Base-by-base conservation (phyloP, 257 asterid species). In the Coffea canephora region DNA sequence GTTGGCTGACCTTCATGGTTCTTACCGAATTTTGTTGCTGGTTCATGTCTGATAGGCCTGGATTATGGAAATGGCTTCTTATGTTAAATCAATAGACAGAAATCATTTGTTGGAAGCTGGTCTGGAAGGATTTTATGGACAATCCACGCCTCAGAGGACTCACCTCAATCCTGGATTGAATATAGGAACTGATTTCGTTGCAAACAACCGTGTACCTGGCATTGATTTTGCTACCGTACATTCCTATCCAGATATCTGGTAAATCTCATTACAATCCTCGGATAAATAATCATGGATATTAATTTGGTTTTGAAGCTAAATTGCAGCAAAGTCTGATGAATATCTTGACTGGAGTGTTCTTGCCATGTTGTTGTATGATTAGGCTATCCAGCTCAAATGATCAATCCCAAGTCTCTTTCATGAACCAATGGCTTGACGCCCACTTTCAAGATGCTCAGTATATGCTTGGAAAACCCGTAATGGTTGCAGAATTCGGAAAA, bases 171-270 rank as follows among this genome's bases (percentile, higher is more conserved):
- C 96, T 50, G 83, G 81, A 41, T 79, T 87, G 9, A 85, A 83
- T 80, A 74, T 87, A 1, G 99, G 99, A 66, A 93, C 98, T 2
- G 99, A 93, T 70, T 95, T 93, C 85, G 86, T 95, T 46, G 88
- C 91, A 57, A 92, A 92, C 88, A 93, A 93, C 75, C 87, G 74
- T 78, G 83, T 93, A 19, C 90, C 88, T 1, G 92, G 84, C 71
- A 84, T 93, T 21, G 99, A 95, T 86, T 95, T 95, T 75, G 97
- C 97, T 7, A 93, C 98, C 3, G 83, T 88, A n/a, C 99, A 93
- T 78, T 85, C 94, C 77, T 95, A 93, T 83, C 98, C 99, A 36
- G 98, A 95, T 87, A 90, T 88, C 79, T 95, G 99, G 99, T 92
- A 91, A 74, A 78, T 2, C 78, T 72, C 64, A 4, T 39, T 1